Evolutionary conservation across 2,329 filamentous ascomycete genomes (phyloP).

Genomic region (Fusarium heterosporum): DNA sequence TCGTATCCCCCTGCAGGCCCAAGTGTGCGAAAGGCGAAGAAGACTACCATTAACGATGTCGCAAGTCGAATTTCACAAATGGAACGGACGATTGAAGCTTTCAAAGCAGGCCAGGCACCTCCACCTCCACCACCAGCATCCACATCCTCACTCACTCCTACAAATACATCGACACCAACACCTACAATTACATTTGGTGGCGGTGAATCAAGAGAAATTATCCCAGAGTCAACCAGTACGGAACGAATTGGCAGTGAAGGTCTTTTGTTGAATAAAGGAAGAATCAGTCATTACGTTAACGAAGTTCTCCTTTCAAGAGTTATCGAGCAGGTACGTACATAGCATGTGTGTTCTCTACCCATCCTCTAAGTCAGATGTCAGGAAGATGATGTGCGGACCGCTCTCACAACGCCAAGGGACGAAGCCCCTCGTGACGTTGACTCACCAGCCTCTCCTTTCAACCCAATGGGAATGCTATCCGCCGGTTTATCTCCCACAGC

Average conservation of each 20-base stretch:
- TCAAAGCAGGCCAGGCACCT: conserved; percentile 4
- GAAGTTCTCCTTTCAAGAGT: conserved; percentile 52
- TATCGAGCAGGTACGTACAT: conserved; percentile 49
- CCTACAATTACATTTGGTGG: neutral
- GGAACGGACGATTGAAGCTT: conserved; percentile 46
- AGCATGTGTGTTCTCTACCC: neutral
- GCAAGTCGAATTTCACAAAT: conserved; percentile 52
- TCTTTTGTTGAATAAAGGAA: conserved; percentile 50
- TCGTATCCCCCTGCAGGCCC: conserved; percentile 47
- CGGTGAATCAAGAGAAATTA: neutral
- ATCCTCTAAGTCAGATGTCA: conserved; percentile 3
- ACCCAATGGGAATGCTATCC: conserved; percentile 52
- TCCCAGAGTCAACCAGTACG: neutral
- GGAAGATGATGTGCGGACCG: conserved; percentile 45
- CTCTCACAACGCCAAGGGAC: conserved; percentile 36
- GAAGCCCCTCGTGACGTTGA: neutral
- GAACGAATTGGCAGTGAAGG: conserved; percentile 17
- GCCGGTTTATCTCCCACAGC: conserved; percentile 30
- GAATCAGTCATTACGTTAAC: conserved; percentile 53
- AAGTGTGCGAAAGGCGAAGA: conserved; percentile 44
- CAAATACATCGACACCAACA: neutral
- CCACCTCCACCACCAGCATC: conserved; percentile 9
- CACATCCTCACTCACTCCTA: neutral
- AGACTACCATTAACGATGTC: conserved; percentile 51
- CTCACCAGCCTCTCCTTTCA: conserved; percentile 45